Evolutionary conservation across 148 eudicot genomes (phyloP).

Genomic region (Rhododendron simsii): DNA sequence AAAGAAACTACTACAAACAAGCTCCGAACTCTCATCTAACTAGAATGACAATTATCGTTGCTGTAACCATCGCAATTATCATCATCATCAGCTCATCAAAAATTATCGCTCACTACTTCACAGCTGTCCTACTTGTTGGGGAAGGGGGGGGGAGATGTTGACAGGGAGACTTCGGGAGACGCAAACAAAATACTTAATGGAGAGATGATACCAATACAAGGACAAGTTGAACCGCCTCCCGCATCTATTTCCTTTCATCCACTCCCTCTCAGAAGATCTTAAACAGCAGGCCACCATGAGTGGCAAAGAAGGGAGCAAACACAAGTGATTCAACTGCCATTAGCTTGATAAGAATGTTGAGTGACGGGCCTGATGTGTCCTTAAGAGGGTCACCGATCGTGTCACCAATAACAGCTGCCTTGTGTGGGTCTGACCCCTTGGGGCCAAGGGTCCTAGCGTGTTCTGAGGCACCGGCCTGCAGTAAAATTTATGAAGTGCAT

Average conservation of each 20-base stretch:
- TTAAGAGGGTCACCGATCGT: slow-evolving; percentile 82
- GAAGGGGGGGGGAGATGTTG: no score
- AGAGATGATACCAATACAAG: no score
- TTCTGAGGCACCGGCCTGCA: slow-evolving; percentile 81
- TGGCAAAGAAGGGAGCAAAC: slow-evolving; percentile 86
- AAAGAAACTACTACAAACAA: not conserved
- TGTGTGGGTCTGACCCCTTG: slow-evolving; percentile 84
- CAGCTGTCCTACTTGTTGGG: not conserved
- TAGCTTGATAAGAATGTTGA: slow-evolving; percentile 84
- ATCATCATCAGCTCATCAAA: slow-evolving; percentile 13
- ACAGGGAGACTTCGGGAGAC: no score
- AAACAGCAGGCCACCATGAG: slow-evolving; percentile 8
- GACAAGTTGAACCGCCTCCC: not conserved
- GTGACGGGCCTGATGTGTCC: slow-evolving; percentile 85
- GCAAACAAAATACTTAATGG: no score
- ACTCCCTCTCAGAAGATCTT: slow-evolving; percentile 2
- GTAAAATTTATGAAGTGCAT: not conserved
- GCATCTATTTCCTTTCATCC: not conserved
- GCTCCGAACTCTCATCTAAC: not conserved
- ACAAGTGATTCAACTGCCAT: slow-evolving; percentile 91
- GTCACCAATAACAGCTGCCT: slow-evolving; percentile 90
- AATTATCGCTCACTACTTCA: not conserved
- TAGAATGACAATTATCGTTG: not conserved
- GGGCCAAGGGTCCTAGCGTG: slow-evolving; percentile 81
- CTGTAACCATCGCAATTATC: not conserved